phyloP scores from a whole-genome alignment of 768 basidiomycete genomes.

The Hericium alpestre region DNA sequence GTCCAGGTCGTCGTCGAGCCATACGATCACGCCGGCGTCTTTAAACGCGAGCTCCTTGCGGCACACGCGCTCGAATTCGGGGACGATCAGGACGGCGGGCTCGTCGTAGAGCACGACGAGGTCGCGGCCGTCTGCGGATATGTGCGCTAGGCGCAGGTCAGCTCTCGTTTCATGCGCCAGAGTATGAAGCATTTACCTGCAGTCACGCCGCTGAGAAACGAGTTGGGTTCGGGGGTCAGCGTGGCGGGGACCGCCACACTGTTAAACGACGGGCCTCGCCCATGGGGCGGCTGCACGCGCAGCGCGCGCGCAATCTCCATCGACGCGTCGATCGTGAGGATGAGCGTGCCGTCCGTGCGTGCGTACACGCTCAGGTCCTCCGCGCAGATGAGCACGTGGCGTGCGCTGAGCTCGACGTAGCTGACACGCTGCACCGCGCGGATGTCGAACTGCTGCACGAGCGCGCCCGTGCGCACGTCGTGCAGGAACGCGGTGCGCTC shows the following conservation, averaged over 20 bases:
- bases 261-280: background rate
- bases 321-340: slow-evolving; percentile 24
- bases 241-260: background rate
- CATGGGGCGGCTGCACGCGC: background rate
- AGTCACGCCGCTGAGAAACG: background rate
- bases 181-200: slow-evolving; percentile 1
- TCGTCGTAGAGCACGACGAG: slow-evolving; percentile 19
- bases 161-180: background rate
- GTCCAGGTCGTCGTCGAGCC: background rate
- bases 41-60: slow-evolving; percentile 1
- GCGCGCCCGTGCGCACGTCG: slow-evolving; percentile 43
- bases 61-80: slow-evolving; percentile 24
- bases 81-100: slow-evolving; percentile 20
- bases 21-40: background rate
- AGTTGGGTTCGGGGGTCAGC: background rate
- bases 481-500: slow-evolving; percentile 41
- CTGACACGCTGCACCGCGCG: slow-evolving; percentile 22
- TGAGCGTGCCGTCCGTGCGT: slow-evolving; percentile 31
- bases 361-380: slow-evolving; percentile 42
- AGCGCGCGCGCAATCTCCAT: background rate
- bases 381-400: slow-evolving; percentile 53
- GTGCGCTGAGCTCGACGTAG: slow-evolving; percentile 57
- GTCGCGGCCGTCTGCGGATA: slow-evolving; percentile 26
- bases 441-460: slow-evolving; percentile 32
- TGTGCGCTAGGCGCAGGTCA: slow-evolving; percentile 21